These are phyloP conservation scores for Pisolithus thermaeus DNA, from an alignment of 1,284 basidiomycete species.

Conservation along the genomic window DNA sequence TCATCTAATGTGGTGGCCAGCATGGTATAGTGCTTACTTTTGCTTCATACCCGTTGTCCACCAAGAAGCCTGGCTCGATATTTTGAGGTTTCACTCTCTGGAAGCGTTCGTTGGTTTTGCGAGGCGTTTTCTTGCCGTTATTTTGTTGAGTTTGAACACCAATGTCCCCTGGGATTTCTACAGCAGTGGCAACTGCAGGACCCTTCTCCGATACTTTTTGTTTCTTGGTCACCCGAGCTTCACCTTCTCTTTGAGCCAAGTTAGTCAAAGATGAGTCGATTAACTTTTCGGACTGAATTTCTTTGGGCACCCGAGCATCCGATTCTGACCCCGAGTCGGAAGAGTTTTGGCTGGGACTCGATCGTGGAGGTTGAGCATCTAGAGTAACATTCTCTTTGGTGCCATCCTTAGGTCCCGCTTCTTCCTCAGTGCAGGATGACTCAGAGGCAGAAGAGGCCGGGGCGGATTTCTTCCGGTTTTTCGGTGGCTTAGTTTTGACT, in stretches of 20 bases:
- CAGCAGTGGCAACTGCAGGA: slow-evolving; percentile 41
- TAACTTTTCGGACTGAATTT: not conserved
- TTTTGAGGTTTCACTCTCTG: slow-evolving; percentile 75
- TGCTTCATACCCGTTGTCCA: slow-evolving; percentile 83
- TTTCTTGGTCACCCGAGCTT: slow-evolving; percentile 47
- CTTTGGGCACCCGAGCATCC: slow-evolving; percentile 11
- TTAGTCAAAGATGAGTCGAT: slow-evolving; percentile 2
- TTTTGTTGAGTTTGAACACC: slow-evolving; percentile 1
- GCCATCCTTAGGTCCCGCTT: not conserved
- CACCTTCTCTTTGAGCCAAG: slow-evolving; percentile 4
- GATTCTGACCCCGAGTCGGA: slow-evolving; percentile 23
- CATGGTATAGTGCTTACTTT: slow-evolving; percentile 50
- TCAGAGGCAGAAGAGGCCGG: not conserved
- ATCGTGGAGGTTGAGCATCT: not conserved
- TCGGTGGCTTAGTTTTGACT: not conserved
- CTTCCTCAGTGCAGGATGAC: not conserved
- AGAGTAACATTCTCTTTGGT: not conserved
- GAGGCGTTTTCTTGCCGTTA: slow-evolving; percentile 31
- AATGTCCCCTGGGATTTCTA: slow-evolving; percentile 9
- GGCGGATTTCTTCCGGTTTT: not conserved
- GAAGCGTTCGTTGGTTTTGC: slow-evolving; percentile 60
- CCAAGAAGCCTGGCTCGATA: slow-evolving; percentile 52
- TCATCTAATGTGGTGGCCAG: not conserved
- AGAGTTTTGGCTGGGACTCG: slow-evolving; percentile 8
- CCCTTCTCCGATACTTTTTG: slow-evolving; percentile 49